Conservation (phyloP, 2,329 filamentous ascomycete genomes). For the Coniella vitis region DNA sequence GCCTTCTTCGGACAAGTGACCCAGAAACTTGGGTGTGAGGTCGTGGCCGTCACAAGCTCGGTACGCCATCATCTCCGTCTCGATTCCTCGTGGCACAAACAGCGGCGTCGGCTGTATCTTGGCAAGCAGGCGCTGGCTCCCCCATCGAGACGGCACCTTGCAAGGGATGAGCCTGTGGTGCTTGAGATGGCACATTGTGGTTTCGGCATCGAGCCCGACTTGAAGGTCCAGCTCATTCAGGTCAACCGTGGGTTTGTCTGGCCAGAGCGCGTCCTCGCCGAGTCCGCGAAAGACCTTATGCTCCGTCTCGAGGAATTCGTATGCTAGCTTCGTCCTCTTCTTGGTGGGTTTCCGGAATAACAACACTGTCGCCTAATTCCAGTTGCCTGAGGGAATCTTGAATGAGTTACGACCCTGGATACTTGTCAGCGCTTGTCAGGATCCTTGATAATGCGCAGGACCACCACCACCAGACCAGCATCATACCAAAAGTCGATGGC, state of each 20-base stretch:
- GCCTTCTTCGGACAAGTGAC: slow-evolving; percentile 8
- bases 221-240: background rate
- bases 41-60: background rate
- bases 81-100: background rate
- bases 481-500: too few species aligned
- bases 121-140: slow-evolving; percentile 2
- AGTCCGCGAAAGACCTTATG: background rate
- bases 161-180: background rate
- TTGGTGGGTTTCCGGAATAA: too few species aligned
- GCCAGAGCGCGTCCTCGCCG: slow-evolving; percentile 1
- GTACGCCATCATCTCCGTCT: slow-evolving; percentile 14
- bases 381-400: background rate
- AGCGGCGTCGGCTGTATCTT: slow-evolving; percentile 10
- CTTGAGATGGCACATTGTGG: background rate
- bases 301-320: background rate
- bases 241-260: slow-evolving; percentile 1
- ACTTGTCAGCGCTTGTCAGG: background rate
- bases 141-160: background rate
- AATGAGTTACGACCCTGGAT: background rate
- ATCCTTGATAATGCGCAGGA: background rate
- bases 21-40: slow-evolving; percentile 6
- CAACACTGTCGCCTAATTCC: slow-evolving; percentile 5
- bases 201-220: too few species aligned
- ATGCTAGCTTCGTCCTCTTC: background rate
- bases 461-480: too few species aligned